Conservation (phyloP, 2,329 filamentous ascomycete genomes). For the Diaporthe eres region DNA sequence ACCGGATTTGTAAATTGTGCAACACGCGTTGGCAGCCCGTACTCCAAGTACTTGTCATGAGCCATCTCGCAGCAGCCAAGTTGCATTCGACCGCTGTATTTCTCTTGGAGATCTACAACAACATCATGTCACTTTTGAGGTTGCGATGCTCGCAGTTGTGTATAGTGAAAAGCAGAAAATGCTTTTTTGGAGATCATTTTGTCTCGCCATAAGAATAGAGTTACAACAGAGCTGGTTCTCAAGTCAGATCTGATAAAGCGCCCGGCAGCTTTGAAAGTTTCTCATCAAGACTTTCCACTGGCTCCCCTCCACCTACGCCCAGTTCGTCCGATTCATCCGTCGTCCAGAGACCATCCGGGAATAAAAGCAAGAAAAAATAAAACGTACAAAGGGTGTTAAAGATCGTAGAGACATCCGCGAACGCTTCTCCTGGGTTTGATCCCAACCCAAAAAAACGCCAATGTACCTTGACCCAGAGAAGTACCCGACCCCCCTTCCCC, state of each 20-base stretch:
- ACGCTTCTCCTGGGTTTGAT: conserved; percentile 34
- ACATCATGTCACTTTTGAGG: not conserved
- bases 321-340: conserved; percentile 30
- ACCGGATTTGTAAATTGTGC: not conserved
- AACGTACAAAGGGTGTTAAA: conserved; percentile 36
- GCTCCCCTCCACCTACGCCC: not conserved
- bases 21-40: not conserved
- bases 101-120: no score
- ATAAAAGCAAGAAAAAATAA: conserved; percentile 23
- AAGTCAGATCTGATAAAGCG: conserved; percentile 23
- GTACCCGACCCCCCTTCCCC: not conserved
- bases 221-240: conserved; percentile 30
- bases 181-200: conserved; percentile 17
- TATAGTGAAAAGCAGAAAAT: conserved; percentile 8
- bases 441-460: conserved; percentile 37
- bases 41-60: not conserved
- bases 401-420: conserved; percentile 38
- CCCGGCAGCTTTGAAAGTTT: not conserved
- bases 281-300: conserved; percentile 13
- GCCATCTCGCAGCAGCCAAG: not conserved
- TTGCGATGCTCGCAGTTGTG: not conserved
- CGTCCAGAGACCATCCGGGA: conserved; percentile 18
- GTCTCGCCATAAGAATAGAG: conserved; percentile 30
- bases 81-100: no score
- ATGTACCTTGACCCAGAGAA: conserved; percentile 30